Percentiles rank a stretch among this genome's conserved stretches.
phyloP scores from a whole-genome alignment of 768 basidiomycete genomes.

The Lyophyllum atratum region DNA sequence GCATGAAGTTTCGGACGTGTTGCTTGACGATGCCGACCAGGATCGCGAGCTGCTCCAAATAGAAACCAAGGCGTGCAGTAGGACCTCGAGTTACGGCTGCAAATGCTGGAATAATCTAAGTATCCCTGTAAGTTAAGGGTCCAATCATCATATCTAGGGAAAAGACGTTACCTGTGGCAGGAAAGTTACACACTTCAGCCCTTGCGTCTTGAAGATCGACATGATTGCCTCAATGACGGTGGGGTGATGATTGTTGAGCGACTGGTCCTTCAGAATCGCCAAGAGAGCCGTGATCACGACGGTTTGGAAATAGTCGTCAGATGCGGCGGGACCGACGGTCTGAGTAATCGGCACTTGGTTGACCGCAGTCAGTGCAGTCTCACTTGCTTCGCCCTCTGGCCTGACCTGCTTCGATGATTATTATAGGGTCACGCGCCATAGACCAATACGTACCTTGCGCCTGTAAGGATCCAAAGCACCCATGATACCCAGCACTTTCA shows the following conservation, averaged over 20 bases:
- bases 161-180: constrained; percentile 73
- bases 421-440: constrained; percentile 7
- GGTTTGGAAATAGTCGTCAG: constrained; percentile 97
- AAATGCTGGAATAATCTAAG: constrained; percentile 93
- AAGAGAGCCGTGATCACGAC: constrained; percentile 90
- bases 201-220: constrained; percentile 98
- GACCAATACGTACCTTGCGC: constrained; percentile 64
- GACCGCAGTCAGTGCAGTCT: constrained; percentile 60
- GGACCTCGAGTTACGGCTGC: constrained; percentile 83
- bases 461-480: constrained; percentile 96
- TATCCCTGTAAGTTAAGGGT: constrained; percentile 11
- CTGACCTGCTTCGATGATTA: constrained; percentile 43
- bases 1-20: constrained; percentile 91
- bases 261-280: constrained; percentile 85
- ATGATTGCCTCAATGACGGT: constrained; percentile 97
- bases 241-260: constrained; percentile 84
- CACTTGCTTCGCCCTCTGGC: constrained; percentile 65
- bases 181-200: constrained; percentile 93
- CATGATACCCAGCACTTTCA: constrained; percentile 93
- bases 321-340: constrained; percentile 58
- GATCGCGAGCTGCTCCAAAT: constrained; percentile 93
- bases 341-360: constrained; percentile 72
- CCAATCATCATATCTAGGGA: background rate
- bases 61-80: constrained; percentile 82
- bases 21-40: constrained; percentile 96